Base-by-base conservation (phyloP, 768 basidiomycete species). In the Boletellus emodensis region DNA sequence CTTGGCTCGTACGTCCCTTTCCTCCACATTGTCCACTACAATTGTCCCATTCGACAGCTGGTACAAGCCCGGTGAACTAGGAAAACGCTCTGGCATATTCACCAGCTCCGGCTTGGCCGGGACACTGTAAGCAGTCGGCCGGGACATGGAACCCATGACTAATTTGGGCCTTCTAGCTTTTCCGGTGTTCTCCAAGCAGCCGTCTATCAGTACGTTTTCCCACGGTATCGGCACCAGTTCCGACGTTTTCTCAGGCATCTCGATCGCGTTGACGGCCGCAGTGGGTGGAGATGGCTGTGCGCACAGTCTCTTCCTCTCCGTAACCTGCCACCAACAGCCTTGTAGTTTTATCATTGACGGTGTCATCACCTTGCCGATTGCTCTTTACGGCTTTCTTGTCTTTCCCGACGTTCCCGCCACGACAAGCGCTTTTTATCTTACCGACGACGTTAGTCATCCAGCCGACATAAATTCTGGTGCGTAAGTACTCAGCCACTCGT, bases 371-470 rank as follows among this genome's bases (percentile, higher is more conserved):
- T 64, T 85, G 14, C 85, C 85, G 1, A 83, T 88, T 53, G 84
- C 85, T 1, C 58, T 85, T 8, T 86, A 85, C 61, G 85, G 85
- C 1, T 87, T 85, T 61, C 57, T 84, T 26, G 72, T 85, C 32
- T 89, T 90, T 62, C 89, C 87, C 14, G 84, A 87, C 61, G 73
- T 83, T 8, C 87, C 86, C 1, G 70, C 75, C 14, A 83, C 79
- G 0, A 86, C 83, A 3, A 75, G 67, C 22, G 84, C 81, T 2
- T 82, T 81, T 48, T 88, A 85, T 66, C 72, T 88, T 10, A 77
- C 75, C 3, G 61, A 77, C 54, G 77, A 83, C 68, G 84, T 80
- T 39, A 40, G 66, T 60, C 26, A 22, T 44, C 28, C n/a, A 11
- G 47, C 41, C 51, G 48, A 40, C 39, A 26, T 33, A 13, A 48